These are phyloP conservation scores for Calonectria crousiana DNA, from an alignment of 2,329 filamentous ascomycete genomes.

Conservation along the genomic window DNA sequence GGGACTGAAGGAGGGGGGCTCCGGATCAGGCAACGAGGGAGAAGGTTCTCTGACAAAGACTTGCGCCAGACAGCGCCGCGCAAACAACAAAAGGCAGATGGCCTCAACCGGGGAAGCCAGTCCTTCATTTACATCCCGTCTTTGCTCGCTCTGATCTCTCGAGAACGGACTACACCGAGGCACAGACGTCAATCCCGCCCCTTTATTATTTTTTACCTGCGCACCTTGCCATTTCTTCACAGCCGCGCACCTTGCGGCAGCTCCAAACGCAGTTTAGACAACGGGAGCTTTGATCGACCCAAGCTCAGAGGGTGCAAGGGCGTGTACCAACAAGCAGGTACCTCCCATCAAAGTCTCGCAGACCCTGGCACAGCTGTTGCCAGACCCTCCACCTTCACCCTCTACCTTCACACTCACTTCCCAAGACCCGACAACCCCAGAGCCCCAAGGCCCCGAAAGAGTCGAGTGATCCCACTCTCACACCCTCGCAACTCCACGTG, in stretches of 20 bases:
- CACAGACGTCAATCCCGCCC: slow-evolving; percentile 15
- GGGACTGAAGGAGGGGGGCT: neutral
- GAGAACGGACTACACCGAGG: slow-evolving; percentile 11
- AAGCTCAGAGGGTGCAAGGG: slow-evolving; percentile 1
- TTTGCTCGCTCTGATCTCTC: slow-evolving; percentile 31
- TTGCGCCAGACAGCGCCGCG: neutral
- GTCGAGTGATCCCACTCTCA: slow-evolving; percentile 34
- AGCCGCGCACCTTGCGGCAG: neutral
- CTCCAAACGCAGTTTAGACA: slow-evolving; percentile 5
- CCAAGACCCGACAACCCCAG: slow-evolving; percentile 8
- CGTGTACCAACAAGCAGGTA: slow-evolving; percentile 18
- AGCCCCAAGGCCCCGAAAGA: slow-evolving; percentile 21
- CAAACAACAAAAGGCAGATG: neutral
- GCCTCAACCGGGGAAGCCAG: slow-evolving; percentile 18
- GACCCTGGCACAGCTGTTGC: slow-evolving; percentile 24
- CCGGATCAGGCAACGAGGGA: neutral
- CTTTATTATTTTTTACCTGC: slow-evolving; percentile 19
- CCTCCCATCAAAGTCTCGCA: slow-evolving; percentile 8
- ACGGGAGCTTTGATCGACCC: slow-evolving; percentile 2
- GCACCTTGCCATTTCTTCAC: neutral
- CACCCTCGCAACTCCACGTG: slow-evolving; percentile 42
- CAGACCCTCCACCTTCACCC: slow-evolving; percentile 14
- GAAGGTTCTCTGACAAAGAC: neutral
- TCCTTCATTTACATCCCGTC: slow-evolving; percentile 43
- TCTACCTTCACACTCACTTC: neutral